Base-by-base conservation (phyloP, 108 stramenopile genomes). In the Nitzschia putrida region DNA sequence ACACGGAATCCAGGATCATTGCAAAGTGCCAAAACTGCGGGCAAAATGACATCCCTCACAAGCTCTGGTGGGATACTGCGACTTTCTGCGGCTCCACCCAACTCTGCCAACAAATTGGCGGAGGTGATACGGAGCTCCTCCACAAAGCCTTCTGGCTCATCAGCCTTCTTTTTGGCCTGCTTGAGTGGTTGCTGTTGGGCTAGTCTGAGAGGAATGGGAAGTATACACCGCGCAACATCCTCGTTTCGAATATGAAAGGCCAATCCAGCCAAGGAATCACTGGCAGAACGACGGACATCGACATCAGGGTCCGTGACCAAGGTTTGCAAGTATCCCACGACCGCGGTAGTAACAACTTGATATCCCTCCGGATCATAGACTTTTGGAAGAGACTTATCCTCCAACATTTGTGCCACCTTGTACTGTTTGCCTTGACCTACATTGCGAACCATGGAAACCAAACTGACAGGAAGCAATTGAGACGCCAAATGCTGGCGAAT, bases 111-210 rank as follows among this genome's bases (percentile, higher is more conserved):
- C 61, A 98, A 77, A 61, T 92, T 90, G 26, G 88, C 84, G 4
- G 96, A 90, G 8, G 97, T 97, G 58, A 97, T 97, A n/a, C 97
- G 76, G 56, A 97, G 68, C 44, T 97, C 96, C 73, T 98, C 97
- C 0, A 72, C 71, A 25, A 83, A 65, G 2, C 76, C 81, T 43
- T 81, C 79, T 29, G 66, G 83, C 53, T 69, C 45, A 65, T 61
- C 60, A 61, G 47, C 44, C 55, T 61, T 57, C 40, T 68, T 53
- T 23, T 66, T 25, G 39, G 56, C 47, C 37, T 69, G 53, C 34
- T 55, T 51, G 25, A 57, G 38, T 21, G 66, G 65, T 34, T 56
- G 58, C 42, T 85, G 80, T 26, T 84, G 66, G 16, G 87, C 81
- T 45, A 94, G 53, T 57, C 64, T 57, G n/a, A 94, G 56, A 0